Conservation (phyloP, 106 monocot genomes). For the Dioscorea alata region DNA sequence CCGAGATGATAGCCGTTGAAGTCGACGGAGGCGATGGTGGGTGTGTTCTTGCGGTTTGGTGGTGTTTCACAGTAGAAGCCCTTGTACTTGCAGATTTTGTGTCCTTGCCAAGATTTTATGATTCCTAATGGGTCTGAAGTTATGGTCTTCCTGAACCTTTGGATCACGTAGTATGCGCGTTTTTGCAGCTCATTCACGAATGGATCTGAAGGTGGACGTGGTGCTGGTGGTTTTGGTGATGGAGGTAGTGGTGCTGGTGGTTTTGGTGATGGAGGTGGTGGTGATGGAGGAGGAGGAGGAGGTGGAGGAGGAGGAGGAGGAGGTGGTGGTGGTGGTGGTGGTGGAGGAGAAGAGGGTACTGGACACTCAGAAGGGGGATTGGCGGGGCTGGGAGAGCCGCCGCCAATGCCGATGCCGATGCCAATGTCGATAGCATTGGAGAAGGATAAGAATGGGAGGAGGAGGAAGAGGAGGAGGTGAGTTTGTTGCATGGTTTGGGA, state of each 20-base stretch:
- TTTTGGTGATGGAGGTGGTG: too few relatives aligned
- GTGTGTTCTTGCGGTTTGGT: conserved; percentile 12
- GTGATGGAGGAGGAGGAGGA: too few relatives aligned
- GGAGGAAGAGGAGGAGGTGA: too few relatives aligned
- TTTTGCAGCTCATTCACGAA: conserved; percentile 28
- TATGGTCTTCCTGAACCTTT: conserved; percentile 38
- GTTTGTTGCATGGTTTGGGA: too few relatives aligned
- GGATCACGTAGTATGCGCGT: conserved; percentile 29
- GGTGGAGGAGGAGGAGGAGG: too few relatives aligned
- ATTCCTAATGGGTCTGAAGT: conserved; percentile 30
- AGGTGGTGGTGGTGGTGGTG: too few relatives aligned
- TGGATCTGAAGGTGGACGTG: conserved; percentile 3
- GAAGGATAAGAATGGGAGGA: too few relatives aligned
- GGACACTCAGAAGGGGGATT: not conserved
- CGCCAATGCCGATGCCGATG: conserved; percentile 8
- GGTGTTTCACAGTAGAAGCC: conserved; percentile 52
- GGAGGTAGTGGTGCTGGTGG: too few relatives aligned
- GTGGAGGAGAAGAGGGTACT: too few relatives aligned
- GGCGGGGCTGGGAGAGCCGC: not conserved
- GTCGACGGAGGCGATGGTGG: conserved; percentile 42
- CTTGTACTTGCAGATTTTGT: conserved; percentile 32
- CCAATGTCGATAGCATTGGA: conserved; percentile 7
- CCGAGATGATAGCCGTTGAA: conserved; percentile 37
- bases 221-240: too few relatives aligned
- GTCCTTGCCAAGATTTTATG: conserved; percentile 21